Conservation (phyloP, 306 rosid genomes). For the Rosa lucieae region DNA sequence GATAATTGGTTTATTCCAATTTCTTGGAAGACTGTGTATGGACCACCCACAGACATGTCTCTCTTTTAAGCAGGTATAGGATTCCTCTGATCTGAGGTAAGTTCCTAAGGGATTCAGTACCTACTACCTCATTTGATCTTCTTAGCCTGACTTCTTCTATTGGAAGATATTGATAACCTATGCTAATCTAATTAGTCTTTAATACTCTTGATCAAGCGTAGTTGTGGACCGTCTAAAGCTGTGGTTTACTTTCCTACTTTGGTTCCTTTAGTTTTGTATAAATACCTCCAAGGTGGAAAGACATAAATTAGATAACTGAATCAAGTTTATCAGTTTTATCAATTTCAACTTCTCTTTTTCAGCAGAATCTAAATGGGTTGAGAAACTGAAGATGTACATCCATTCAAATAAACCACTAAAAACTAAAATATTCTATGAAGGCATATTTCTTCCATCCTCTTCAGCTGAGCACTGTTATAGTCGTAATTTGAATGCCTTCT, state of each 20-base stretch:
- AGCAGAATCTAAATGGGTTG: not conserved
- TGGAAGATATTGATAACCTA: not conserved
- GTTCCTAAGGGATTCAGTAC: not conserved
- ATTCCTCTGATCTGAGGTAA: conserved; percentile 15
- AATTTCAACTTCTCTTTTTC: not conserved
- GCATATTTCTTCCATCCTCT: not conserved
- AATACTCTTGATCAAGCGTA: no score
- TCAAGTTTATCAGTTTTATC: not conserved
- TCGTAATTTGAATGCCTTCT: not conserved
- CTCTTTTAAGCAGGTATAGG: conserved; percentile 53
- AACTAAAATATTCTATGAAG: not conserved
- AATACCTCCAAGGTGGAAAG: not conserved
- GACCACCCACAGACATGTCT: conserved; percentile 79
- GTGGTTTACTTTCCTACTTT: not conserved
- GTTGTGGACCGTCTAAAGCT: no score
- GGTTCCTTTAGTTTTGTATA: not conserved
- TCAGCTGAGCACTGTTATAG: not conserved
- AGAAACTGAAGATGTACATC: not conserved
- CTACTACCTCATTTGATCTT: not conserved
- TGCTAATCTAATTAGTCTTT: not conserved
- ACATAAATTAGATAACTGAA: not conserved
- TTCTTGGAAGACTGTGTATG: conserved; percentile 82
- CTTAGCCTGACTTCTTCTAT: not conserved
- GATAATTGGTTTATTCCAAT: conserved; percentile 65
- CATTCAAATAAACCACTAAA: not conserved